A percentile compares a stretch with the other conserved stretches of the same genome.
phyloP scores from a whole-genome alignment of 2,329 filamentous ascomycete species.

The Microcyclosporella mali region DNA sequence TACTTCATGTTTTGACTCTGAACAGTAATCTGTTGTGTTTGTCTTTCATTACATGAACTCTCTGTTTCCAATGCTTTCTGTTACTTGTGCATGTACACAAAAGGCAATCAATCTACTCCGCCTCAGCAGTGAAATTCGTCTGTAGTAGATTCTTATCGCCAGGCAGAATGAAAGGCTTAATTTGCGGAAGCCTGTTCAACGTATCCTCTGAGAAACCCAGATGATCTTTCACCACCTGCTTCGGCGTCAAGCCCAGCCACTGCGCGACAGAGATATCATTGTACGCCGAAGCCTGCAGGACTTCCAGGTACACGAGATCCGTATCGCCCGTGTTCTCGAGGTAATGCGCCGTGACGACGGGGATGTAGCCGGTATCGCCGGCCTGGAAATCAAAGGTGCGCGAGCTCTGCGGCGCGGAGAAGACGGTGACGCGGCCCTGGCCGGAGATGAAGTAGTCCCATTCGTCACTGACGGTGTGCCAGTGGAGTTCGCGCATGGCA shows the following conservation, averaged over 20 bases:
- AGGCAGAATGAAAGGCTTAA: conserved; percentile 36
- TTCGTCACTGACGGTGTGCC: conserved; percentile 56
- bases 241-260: conserved; percentile 50
- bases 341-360: conserved; percentile 51
- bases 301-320: conserved; percentile 55
- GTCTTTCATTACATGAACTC: too few relatives aligned
- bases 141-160: conserved; percentile 33
- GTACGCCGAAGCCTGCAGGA: conserved; percentile 49
- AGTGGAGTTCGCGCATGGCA: conserved; percentile 60
- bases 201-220: conserved; percentile 29
- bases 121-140: conserved; percentile 33
- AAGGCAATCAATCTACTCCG: too few relatives aligned
- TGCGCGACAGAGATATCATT: conserved; percentile 52
- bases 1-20: too few relatives aligned
- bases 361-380: conserved; percentile 54
- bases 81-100: too few relatives aligned
- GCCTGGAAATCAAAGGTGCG: conserved; percentile 56
- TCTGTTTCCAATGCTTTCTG: too few relatives aligned
- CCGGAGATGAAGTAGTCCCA: conserved; percentile 57
- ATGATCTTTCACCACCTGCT: conserved; percentile 35
- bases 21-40: too few relatives aligned
- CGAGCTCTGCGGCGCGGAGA: conserved; percentile 44
- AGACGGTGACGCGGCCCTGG: conserved; percentile 52
- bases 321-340: conserved; percentile 56
- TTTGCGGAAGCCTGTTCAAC: conserved; percentile 32